Base-by-base conservation (phyloP, 352 stramenopile species). In the Labyrinthula sp. region DNA sequence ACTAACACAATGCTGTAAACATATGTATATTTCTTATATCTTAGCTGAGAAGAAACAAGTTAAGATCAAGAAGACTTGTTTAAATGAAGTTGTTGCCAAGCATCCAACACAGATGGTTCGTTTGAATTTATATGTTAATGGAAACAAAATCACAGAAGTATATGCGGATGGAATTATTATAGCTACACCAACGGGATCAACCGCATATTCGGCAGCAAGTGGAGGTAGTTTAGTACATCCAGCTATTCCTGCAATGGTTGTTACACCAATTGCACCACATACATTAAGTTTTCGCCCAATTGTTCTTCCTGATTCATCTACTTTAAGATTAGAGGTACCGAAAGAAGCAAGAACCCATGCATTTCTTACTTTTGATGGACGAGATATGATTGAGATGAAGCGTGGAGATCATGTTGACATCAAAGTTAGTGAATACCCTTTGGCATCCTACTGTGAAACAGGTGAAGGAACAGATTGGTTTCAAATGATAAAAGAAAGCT, bases 21-120 rank as follows among this genome's bases (percentile, higher is more conserved):
- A n/a, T n/a, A n/a, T n/a, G n/a, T n/a, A n/a, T n/a, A n/a, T n/a
- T n/a, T n/a, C n/a, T n/a, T n/a, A n/a, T n/a, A n/a, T n/a, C n/a
- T n/a, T n/a, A n/a, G n/a, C n/a, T n/a, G n/a, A n/a, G n/a, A n/a
- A n/a, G n/a, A n/a, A n/a, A n/a, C n/a, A n/a, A n/a, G n/a, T n/a
- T n/a, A n/a, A n/a, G n/a, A n/a, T n/a, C n/a, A n/a, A n/a, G 10
- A n/a, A n/a, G n/a, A 57, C 29, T 23, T 84, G 90, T 4, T 64
- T 98, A 24, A 98, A 98, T 61, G 89, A 98, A 68, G 84, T 95
- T 21, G 85, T 98, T 45, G 84, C 96, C 60, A 73, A n/a, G n/a
- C n/a, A n/a, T 2, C 65, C 60, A 0, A 63, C 69, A 1, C n/a
- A n/a, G 45, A 73, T 98, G 30, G 79, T 90, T 8, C 79, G 91